A percentile compares a stretch with the other conserved stretches of the same genome.
Conservation (phyloP, 192 early-diverging fungal species). For the Thamnidium elegans region DNA sequence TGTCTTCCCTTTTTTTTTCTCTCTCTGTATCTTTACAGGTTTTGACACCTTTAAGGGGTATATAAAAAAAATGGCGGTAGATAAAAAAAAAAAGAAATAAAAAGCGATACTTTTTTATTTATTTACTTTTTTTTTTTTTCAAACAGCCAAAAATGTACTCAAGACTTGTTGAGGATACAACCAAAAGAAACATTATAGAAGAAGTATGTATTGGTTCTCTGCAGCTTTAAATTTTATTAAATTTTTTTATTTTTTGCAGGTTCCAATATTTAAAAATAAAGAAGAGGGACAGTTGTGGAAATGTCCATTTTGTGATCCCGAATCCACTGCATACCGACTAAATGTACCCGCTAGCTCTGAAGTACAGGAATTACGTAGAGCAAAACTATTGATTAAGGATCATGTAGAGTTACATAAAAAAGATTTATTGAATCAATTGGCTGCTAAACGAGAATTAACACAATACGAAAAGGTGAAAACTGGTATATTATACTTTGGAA, state of each 20-base stretch:
- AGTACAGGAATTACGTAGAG: neutral
- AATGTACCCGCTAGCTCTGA: neutral
- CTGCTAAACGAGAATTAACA: neutral
- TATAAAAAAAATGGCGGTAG: too few species aligned
- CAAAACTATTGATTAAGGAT: neutral
- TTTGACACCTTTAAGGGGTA: too few species aligned
- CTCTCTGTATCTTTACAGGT: too few species aligned
- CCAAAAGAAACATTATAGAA: neutral
- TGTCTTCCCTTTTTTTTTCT: too few species aligned
- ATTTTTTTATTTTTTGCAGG: neutral
- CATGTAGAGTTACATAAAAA: neutral
- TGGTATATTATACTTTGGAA: neutral
- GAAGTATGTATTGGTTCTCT: neutral
- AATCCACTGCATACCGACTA: neutral
- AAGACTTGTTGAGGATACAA: neutral
- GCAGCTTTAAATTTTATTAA: neutral
- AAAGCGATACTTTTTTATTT: too few species aligned
- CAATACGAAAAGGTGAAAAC: neutral
- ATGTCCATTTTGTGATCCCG: neutral
- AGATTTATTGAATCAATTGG: neutral
- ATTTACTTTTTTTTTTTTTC: too few species aligned
- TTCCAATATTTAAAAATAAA: neutral
- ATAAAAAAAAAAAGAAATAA: too few species aligned
- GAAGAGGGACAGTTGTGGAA: neutral
- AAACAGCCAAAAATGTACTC: too few species aligned